Conservation (phyloP, 805 yeast species). For the Hemisphaericaspora nanyangensis region DNA sequence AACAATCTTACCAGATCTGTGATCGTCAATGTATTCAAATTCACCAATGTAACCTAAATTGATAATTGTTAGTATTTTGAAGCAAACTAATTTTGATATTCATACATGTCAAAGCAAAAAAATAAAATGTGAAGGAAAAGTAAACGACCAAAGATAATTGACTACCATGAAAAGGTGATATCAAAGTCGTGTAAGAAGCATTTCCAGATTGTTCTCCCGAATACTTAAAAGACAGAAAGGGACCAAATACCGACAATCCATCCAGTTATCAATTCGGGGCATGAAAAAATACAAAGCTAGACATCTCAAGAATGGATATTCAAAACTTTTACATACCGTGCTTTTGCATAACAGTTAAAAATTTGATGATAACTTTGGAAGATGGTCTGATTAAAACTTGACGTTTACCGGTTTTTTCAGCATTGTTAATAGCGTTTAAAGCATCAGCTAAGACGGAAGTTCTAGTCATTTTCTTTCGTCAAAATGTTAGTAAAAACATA, state of each 20-base stretch:
- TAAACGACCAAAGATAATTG: slow-evolving; percentile 46
- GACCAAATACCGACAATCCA: slow-evolving; percentile 86
- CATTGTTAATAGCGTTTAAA: slow-evolving; percentile 95
- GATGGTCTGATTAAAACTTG: slow-evolving; percentile 98
- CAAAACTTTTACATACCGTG: slow-evolving; percentile 43
- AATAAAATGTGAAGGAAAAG: slow-evolving; percentile 58
- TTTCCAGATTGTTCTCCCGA: slow-evolving; percentile 75
- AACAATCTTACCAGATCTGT: slow-evolving; percentile 97
- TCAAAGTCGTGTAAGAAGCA: slow-evolving; percentile 65
- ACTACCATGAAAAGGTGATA: slow-evolving; percentile 13
- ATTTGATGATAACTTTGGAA: slow-evolving; percentile 96
- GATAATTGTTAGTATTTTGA: slow-evolving; percentile 21
- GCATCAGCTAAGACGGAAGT: slow-evolving; percentile 98
- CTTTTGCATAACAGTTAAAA: slow-evolving; percentile 94
- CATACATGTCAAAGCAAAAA: neutral
- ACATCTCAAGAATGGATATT: neutral
- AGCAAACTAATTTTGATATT: neutral
- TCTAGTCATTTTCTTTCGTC: slow-evolving; percentile 75
- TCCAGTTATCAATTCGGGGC: slow-evolving; percentile 98
- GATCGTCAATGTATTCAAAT: slow-evolving; percentile 97
- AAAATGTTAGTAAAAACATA: slow-evolving; percentile 5
- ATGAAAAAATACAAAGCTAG: neutral
- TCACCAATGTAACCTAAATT: slow-evolving; percentile 86
- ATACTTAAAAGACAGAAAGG: slow-evolving; percentile 96
- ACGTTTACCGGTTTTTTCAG: slow-evolving; percentile 99